These are phyloP conservation scores for Eimeria necatrix DNA, from an alignment of 169 alveolate genomes.

Conservation along the genomic window DNA sequence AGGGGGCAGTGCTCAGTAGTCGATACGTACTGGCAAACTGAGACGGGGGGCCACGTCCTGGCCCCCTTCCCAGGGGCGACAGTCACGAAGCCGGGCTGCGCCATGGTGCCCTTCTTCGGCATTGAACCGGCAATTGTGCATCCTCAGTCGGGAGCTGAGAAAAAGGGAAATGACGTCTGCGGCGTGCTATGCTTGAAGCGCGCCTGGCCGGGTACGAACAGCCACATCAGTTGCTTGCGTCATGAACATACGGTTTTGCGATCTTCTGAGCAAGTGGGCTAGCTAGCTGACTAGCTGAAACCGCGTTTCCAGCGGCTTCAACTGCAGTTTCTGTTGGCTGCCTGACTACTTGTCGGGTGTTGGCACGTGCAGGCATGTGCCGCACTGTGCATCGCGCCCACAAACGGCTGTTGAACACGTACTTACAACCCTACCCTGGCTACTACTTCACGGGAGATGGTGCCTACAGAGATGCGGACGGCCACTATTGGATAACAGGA, in stretches of 20 bases:
- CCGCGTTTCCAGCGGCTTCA: too few relatives aligned
- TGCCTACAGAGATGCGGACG: constrained; percentile 96
- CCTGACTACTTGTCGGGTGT: not conserved
- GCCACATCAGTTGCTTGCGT: too few relatives aligned
- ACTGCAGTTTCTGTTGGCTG: not conserved
- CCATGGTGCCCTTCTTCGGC: constrained; percentile 93
- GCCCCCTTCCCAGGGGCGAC: constrained; percentile 95
- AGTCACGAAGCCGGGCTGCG: constrained; percentile 96
- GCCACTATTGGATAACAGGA: constrained; percentile 97
- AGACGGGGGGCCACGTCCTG: constrained; percentile 96
- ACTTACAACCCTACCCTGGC: constrained; percentile 91
- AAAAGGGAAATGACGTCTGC: constrained; percentile 87
- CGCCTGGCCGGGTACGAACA: constrained; percentile 94
- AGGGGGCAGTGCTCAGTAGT: constrained; percentile 90
- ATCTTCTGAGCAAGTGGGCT: not conserved
- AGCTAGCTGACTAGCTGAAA: too few relatives aligned
- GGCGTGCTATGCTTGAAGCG: constrained; percentile 93
- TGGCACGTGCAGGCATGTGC: constrained; percentile 85
- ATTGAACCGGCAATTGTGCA: constrained; percentile 93
- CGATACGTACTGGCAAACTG: constrained; percentile 99
- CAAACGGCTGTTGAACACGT: constrained; percentile 88
- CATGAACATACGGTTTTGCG: too few relatives aligned
- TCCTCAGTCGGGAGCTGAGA: constrained; percentile 92
- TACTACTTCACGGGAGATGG: constrained; percentile 98
- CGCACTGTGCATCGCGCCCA: constrained; percentile 95